phyloP scores from a whole-genome alignment of 73 alveolate genomes.

The Paramecium sexaurelia region DNA sequence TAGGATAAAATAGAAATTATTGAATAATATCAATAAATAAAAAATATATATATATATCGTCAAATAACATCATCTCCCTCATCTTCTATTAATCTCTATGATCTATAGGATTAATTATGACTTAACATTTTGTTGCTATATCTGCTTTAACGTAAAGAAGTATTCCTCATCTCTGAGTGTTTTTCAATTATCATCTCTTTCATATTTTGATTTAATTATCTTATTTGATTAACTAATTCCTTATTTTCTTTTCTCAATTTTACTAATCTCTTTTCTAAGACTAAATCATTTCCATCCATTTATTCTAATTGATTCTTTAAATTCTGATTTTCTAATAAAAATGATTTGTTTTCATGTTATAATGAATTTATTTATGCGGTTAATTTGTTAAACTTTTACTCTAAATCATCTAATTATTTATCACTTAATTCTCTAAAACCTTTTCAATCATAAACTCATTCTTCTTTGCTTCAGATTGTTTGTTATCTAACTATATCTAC shows the following conservation, averaged over 20 bases:
- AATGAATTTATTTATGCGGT: slow-evolving; percentile 11
- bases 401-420: slow-evolving; percentile 43
- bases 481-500: neutral
- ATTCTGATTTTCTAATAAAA: neutral
- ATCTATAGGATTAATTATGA: neutral
- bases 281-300: slow-evolving; percentile 33
- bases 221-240: neutral
- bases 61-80: slow-evolving; percentile 9
- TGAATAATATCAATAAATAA: neutral
- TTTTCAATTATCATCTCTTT: slow-evolving; percentile 45
- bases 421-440: slow-evolving; percentile 12
- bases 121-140: neutral
- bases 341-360: slow-evolving; percentile 45
- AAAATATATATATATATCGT: neutral
- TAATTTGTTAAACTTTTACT: neutral
- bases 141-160: slow-evolving; percentile 1
- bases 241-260: slow-evolving; percentile 57
- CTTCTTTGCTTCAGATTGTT: neutral
- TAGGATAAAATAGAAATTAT: neutral
- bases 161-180: slow-evolving; percentile 18
- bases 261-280: slow-evolving; percentile 34
- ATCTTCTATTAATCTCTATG: neutral
- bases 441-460: slow-evolving; percentile 41
- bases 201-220: slow-evolving; percentile 17
- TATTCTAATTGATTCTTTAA: slow-evolving; percentile 8